Evolutionary conservation across 2,329 filamentous ascomycete genomes (phyloP), one percentile per base, ranked within the genome.

Genomic region (Neoascochyta sp.): DNA sequence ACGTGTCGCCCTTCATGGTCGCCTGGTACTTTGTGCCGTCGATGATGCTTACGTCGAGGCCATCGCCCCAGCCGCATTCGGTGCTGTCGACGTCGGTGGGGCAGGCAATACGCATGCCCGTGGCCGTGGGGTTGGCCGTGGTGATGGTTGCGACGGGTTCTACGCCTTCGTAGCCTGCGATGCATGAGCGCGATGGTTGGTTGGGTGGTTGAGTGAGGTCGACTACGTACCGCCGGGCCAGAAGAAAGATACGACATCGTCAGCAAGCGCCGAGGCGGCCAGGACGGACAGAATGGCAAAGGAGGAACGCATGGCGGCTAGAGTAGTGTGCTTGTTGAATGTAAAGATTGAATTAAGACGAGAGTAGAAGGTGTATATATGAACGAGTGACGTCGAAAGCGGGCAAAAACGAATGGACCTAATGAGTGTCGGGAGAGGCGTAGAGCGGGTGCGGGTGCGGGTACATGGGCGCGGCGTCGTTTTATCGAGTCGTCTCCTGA

Each of bases 51-150:
- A 46, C 43, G 8, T 43, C 32, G 16, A 50, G 22, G 12, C 52
- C 52, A 2, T 38, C 30, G 18, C 50, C 52, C 33, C 41, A 54
- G 24, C 53, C 52, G 25, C 56, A 60, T 9, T 57, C 50, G 8
- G 28, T 31, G 13, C 28, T 12, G 20, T 46, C 45, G 15, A 28
- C 32, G 11, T 31, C 37, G 4, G 46, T 47, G 16, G 52, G 47
- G 23, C 52, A 57, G 4, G 45, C 40, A 14, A 57, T 32, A 19
- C 32, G 33, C 13, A 52, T 48, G 15, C 43, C 38, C 12, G 52
- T 57, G 7, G 50, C 49, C 15, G 42, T 40, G 9, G 46, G 42
- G 11, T 43, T 41, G 16, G 30, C 48, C 9, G 36, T 35, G 13
- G 47, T 29, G 33, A 57, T 39, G 9, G 48, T 47, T 4, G 52